Conservation (phyloP, 331 rosid genomes). For the Dryas integrifolia region DNA sequence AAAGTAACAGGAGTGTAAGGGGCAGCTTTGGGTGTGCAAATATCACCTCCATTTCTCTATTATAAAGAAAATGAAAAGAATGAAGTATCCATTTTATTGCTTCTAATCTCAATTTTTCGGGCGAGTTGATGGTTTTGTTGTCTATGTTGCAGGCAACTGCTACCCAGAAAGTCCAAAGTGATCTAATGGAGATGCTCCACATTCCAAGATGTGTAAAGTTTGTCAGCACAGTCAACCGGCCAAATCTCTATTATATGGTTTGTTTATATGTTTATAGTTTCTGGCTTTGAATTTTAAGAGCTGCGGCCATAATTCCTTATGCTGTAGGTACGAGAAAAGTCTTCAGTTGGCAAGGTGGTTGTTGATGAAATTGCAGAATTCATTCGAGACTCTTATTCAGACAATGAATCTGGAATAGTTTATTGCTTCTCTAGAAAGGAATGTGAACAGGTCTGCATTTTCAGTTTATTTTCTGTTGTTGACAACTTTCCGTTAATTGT, state of each 20-base stretch:
- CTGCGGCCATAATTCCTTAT: slow-evolving; percentile 20
- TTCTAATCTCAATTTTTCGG: slow-evolving; percentile 1
- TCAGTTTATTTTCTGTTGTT: neutral
- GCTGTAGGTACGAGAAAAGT: slow-evolving; percentile 77
- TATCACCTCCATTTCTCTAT: slow-evolving; percentile 1
- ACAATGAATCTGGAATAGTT: slow-evolving; percentile 82
- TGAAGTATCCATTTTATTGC: slow-evolving; percentile 15
- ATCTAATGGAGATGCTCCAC: slow-evolving; percentile 86
- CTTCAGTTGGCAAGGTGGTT: slow-evolving; percentile 75
- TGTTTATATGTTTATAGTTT: slow-evolving; percentile 9
- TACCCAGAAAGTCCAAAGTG: slow-evolving; percentile 88
- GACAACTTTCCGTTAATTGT: neutral
- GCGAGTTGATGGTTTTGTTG: slow-evolving; percentile 11
- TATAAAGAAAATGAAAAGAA: neutral
- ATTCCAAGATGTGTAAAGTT: slow-evolving; percentile 85
- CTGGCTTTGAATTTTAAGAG: slow-evolving; percentile 18
- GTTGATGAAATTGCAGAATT: slow-evolving; percentile 76
- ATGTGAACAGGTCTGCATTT: slow-evolving; percentile 77
- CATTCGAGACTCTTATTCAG: slow-evolving; percentile 68
- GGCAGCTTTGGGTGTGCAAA: neutral
- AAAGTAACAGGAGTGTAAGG: neutral
- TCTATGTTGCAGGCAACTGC: slow-evolving; percentile 79
- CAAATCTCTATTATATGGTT: slow-evolving; percentile 88
- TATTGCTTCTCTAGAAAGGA: slow-evolving; percentile 97
- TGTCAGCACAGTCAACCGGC: slow-evolving; percentile 93